Conservation (phyloP, 805 yeast genomes). For the Saccharomyces eubayanus region DNA sequence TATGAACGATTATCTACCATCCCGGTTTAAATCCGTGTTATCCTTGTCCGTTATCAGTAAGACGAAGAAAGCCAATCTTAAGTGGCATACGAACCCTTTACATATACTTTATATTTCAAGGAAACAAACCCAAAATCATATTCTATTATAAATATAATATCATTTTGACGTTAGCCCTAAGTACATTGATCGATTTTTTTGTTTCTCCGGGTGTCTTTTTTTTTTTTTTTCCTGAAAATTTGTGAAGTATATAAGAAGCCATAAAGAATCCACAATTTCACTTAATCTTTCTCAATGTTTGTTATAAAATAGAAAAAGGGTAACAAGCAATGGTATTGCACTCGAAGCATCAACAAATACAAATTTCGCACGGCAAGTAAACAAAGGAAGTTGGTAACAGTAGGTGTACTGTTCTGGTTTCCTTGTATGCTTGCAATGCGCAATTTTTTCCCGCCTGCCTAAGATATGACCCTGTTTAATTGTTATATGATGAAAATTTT, state of each 20-base stretch:
- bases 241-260: neutral
- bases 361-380: neutral
- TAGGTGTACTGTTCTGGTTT: neutral
- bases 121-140: neutral
- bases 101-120: neutral
- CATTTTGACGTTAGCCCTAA: neutral
- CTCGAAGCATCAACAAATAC: neutral
- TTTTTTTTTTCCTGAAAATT: neutral
- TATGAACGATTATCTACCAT: conserved; percentile 16
- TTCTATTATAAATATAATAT: neutral
- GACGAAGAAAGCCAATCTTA: neutral
- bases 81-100: neutral
- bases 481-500: neutral
- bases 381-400: neutral
- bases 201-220: neutral
- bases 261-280: neutral
- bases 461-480: neutral
- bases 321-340: neutral
- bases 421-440: neutral
- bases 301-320: no score
- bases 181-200: neutral
- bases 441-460: neutral
- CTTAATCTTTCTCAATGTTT: no score
- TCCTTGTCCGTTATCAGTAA: neutral
- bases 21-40: neutral